phyloP scores from a whole-genome alignment of 2,329 filamentous ascomycete genomes.

The Aureobasidium subglaciale region DNA sequence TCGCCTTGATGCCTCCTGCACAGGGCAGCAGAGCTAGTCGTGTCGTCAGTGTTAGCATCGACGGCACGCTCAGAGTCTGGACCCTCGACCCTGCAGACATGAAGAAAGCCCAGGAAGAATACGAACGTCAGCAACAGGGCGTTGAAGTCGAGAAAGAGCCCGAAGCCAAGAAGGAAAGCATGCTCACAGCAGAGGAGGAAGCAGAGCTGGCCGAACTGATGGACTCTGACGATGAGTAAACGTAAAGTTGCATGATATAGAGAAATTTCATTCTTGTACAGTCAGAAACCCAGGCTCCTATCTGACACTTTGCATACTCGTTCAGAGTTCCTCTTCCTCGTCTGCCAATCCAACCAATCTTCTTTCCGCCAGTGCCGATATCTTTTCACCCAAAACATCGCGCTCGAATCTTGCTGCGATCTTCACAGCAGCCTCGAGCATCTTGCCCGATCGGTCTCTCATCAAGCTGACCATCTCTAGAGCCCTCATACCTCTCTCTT shows the following conservation, averaged over 20 bases:
- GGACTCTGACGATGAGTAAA: conserved; percentile 40
- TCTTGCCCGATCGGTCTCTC: conserved; percentile 75
- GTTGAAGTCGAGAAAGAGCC: conserved; percentile 34
- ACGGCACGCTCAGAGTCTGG: conserved; percentile 83
- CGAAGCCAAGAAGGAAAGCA: conserved; percentile 34
- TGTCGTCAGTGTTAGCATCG: conserved; percentile 79
- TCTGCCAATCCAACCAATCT: conserved; percentile 56
- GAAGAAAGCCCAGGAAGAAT: conserved; percentile 45
- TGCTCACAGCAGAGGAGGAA: conserved; percentile 84
- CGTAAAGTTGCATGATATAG: no score
- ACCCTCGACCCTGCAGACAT: conserved; percentile 58
- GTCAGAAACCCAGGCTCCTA: neutral
- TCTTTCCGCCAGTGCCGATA: conserved; percentile 72
- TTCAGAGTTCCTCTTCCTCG: conserved; percentile 36
- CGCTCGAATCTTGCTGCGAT: conserved; percentile 80
- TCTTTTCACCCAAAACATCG: conserved; percentile 79
- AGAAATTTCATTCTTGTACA: neutral
- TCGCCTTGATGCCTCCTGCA: conserved; percentile 53
- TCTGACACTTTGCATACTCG: neutral
- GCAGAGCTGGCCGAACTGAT: conserved; percentile 86
- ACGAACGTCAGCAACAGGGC: conserved; percentile 44
- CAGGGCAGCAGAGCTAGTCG: conserved; percentile 34
- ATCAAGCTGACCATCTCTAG: conserved; percentile 84
- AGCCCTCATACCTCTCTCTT: conserved; percentile 90
- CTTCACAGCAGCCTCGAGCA: conserved; percentile 86